Conservation (phyloP, 768 basidiomycete genomes). For the Termitomyces sp. region DNA sequence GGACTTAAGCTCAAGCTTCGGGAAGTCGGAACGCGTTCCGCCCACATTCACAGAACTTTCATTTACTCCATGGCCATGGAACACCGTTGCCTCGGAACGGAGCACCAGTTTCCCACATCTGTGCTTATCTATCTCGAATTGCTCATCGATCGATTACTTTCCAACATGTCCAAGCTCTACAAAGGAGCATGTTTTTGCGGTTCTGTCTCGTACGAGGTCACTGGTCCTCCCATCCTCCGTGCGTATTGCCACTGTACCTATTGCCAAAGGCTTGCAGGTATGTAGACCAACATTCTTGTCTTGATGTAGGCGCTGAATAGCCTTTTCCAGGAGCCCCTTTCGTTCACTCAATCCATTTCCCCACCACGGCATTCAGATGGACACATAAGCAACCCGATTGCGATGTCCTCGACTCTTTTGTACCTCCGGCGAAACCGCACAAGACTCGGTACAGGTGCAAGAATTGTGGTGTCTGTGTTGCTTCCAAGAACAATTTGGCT, state of each 20-base stretch:
- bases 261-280: conserved; percentile 63
- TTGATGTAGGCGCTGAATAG: neutral
- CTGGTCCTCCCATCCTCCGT: conserved; percentile 46
- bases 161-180: conserved; percentile 20
- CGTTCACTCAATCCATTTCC: conserved; percentile 59
- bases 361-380: conserved; percentile 51
- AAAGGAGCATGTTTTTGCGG: conserved; percentile 61
- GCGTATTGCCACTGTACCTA: conserved; percentile 70
- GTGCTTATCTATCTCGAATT: neutral
- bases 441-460: conserved; percentile 66
- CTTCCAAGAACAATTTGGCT: conserved; percentile 47
- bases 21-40: neutral
- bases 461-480: conserved; percentile 52
- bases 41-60: neutral
- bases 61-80: neutral
- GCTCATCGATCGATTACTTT: neutral
- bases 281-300: conserved; percentile 11
- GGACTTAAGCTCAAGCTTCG: neutral
- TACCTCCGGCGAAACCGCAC: conserved; percentile 47
- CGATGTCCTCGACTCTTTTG: conserved; percentile 42
- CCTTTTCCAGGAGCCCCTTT: conserved; percentile 50
- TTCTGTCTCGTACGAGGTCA: conserved; percentile 43
- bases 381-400: conserved; percentile 35
- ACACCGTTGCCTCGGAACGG: neutral
- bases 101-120: conserved; percentile 1